Base-by-base conservation (phyloP, 169 alveolate species). In the Plasmodium reichenowi region DNA sequence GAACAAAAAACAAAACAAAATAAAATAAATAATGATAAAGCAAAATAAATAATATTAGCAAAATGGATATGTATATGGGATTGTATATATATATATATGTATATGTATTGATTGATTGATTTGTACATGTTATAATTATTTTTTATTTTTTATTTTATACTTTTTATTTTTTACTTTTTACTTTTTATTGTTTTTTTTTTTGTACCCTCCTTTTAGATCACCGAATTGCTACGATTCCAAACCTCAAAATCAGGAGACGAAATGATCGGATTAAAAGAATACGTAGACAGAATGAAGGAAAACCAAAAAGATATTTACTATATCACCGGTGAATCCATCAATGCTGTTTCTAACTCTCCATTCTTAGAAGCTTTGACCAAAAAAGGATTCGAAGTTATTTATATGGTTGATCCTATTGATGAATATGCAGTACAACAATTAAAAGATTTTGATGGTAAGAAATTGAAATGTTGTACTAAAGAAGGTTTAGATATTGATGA, bases 381-480 rank as follows among this genome's bases (percentile, higher is more conserved):
- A 95, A 97, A 96, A 95, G 99, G 98, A 70, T 95, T 92, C 78
- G 99, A 99, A 95, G 99, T 98, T 88, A 94, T 99, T 48, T 99
- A 97, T 97, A 97, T 99, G 99, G 97, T 98, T 74, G 99, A 99
- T 95, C 99, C 99, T 56, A 99, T 99, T 91, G 99, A 99, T 94
- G 99, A 99, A 93, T 99, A 99, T 94, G 98, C 98, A 72, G 99
- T 99, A 70, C 99, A 98, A 95, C 99, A 99, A 95, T 95, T 99
- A 80, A 98, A 98, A 94, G 98, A 97, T 60, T 99, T 96, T 83
- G 99, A 98, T 73, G 99, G 99, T 73, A 98, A 98, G 97, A 98
- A 98, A 93, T 96, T 99, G 72, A 97, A 96, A 94, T 96, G 98
- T 90, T 96, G 98, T 94, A 97, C 99, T 48, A 99, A 98, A 97